Evolutionary conservation across 139 green algal species (phyloP).

Genomic region (Chlamydomonas eustigma): DNA sequence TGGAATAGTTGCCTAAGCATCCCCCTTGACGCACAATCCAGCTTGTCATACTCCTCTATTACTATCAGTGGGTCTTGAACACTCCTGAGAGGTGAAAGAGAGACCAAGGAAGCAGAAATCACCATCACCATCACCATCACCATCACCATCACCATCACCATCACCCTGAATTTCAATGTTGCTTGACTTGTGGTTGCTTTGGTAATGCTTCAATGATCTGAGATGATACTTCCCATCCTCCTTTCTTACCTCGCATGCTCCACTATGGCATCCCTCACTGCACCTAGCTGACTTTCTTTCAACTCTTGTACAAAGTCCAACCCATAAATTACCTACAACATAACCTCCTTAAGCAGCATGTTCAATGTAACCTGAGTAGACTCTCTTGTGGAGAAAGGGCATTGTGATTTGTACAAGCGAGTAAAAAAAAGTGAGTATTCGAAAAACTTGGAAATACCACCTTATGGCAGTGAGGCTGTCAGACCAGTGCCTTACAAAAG

Average conservation of each 20-base stretch:
- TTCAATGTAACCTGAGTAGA: too few species aligned
- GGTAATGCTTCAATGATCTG: too few species aligned
- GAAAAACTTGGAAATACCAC: too few species aligned
- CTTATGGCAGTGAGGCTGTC: too few species aligned
- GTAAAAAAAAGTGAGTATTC: slow-evolving; percentile 6
- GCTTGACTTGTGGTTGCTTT: not conserved
- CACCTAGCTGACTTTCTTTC: slow-evolving; percentile 47
- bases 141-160: too few species aligned
- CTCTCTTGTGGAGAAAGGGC: too few species aligned
- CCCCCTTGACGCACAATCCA: slow-evolving; percentile 68
- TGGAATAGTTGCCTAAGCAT: slow-evolving; percentile 78
- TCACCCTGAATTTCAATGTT: too few species aligned
- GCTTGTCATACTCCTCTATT: slow-evolving; percentile 96
- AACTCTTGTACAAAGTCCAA: slow-evolving; percentile 67
- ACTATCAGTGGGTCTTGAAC: slow-evolving; percentile 75
- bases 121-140: too few species aligned
- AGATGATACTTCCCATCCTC: too few species aligned
- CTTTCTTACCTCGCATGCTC: slow-evolving; percentile 46
- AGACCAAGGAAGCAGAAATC: too few species aligned
- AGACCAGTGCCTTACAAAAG: not conserved
- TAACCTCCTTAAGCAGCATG: not conserved
- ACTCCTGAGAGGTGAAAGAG: too few species aligned
- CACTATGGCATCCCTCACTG: slow-evolving; percentile 50
- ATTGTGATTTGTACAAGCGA: too few species aligned
- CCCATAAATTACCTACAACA: slow-evolving; percentile 75